Evolutionary conservation across 2,329 filamentous ascomycete species (phyloP).

Genomic region (Claviceps sp.): DNA sequence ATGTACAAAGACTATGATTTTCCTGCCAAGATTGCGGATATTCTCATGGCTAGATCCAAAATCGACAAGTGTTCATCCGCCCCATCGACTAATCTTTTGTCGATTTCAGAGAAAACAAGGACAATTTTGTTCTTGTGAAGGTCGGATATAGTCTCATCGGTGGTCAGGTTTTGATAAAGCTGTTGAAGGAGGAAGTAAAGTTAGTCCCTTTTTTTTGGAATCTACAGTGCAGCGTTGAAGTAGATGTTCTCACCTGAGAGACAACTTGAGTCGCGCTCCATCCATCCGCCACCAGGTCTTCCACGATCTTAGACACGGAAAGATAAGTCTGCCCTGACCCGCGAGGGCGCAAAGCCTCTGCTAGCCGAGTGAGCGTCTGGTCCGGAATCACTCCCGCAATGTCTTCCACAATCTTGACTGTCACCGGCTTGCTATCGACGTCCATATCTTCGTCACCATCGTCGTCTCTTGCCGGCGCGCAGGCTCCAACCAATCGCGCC

Average conservation of each 20-base stretch:
- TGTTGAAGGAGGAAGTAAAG: constrained; percentile 16
- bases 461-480: constrained; percentile 30
- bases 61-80: constrained; percentile 90
- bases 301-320: constrained; percentile 63
- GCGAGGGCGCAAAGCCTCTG: constrained; percentile 63
- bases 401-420: constrained; percentile 73
- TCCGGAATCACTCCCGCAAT: constrained; percentile 91
- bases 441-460: constrained; percentile 51
- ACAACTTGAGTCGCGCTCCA: constrained; percentile 92
- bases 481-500: constrained; percentile 70
- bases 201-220: constrained; percentile 5
- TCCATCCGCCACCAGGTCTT: constrained; percentile 86
- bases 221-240: neutral
- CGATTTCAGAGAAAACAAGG: constrained; percentile 79
- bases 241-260: constrained; percentile 44
- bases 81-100: constrained; percentile 88
- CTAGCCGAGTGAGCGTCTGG: constrained; percentile 53
- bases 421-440: constrained; percentile 47
- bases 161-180: constrained; percentile 72
- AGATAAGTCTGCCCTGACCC: constrained; percentile 54
- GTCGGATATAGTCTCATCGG: constrained; percentile 73
- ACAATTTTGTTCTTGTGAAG: constrained; percentile 84
- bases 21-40: constrained; percentile 56
- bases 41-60: constrained; percentile 69
- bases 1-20: constrained; percentile 12